Base-by-base conservation (phyloP, 176 grass and related monocot species). In the sorghum (Sorghum bicolor) region DNA sequence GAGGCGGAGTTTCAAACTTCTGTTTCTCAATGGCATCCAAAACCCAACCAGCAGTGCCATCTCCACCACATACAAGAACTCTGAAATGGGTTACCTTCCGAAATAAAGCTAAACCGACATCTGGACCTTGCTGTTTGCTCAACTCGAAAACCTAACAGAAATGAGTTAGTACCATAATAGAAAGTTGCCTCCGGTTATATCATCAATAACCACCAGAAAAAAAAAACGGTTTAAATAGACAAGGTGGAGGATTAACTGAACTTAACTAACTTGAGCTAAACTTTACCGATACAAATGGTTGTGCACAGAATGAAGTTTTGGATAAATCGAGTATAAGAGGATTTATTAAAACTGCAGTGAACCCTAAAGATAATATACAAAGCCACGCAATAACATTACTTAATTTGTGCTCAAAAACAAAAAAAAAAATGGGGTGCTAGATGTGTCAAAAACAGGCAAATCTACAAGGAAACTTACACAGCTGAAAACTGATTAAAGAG, bases 21-120 rank as follows among this genome's bases (percentile, higher is more conserved):
- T 90, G 86, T 80, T 89, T 96, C 75, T 96, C 94, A 72, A 96
- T 96, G n/a, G 91, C 86, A 87, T 93, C 91, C 60, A 96, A 75
- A 72, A 96, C 91, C 90, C 94, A 96, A 43, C 77, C 83, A 77
- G 88, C 84, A 13, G 94, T 96, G 70, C 94, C 94, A 92, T 96
- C 94, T 80, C 94, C 94, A 82, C 94, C 94, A 85, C 94, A 96
- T 67, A 96, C 94, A 74, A 96, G 88, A 87, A 96, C 81, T 87
- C 91, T 96, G 86, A 96, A 96, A 47, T 92, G 90, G 26, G 86
- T 89, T 13, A 96, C 86, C 82, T 93, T 96, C 43, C 57, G 65
- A 62, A 96, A 96, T 48, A 96, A 89, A 78, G 77, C 37, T 29
- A 96, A 86, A 37, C 94, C 91, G 52, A 91, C 86, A 85, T 96